Base-by-base conservation (phyloP, 129 eudicot species). In the Oenanthe sinensis region DNA sequence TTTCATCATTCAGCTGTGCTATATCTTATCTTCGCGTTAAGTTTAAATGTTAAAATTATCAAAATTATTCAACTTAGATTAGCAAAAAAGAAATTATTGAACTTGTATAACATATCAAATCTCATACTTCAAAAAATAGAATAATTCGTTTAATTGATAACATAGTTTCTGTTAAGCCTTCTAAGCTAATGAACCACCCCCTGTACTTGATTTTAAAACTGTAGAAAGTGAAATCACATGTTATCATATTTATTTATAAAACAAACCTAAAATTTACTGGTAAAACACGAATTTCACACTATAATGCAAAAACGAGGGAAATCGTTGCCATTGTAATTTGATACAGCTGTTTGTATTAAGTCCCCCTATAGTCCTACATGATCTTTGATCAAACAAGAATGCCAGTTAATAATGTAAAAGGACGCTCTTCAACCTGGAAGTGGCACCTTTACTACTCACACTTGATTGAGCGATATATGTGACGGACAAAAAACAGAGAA, bases 401-500 rank as follows among this genome's bases (percentile, higher is more conserved):
- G 33, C 30, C 33, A 19, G 33, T 44, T 24, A 24, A 70, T 43
- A 36, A 22, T 44, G 76, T 44, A 72, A 72, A 72, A 70, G 4
- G 52, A n/a, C 15, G 13, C 22, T 40, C 22, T 71, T 71, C 24
- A 22, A 40, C 28, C 28, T 40, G 75, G 68, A 39, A 71, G 75
- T 39, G 26, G 15, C 49, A 7, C 47, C 49, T 44, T 44, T 65
- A 40, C 78, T 81, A 82, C 60, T 87, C 88, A 37, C 85, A 87
- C 87, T 87, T 87, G 33, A 87, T 84, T 6, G 88, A 82, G 30
- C 79, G 76, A 78, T 84, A 87, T 13, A 87, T 83, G 71, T 84
- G 81, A 69, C 90, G 88, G 3, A 87, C 88, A 75, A 87, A 82
- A 55, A 87, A 50, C 85, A 84, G 76, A 20, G 88, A 81, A 17